Evolutionary conservation across 2,329 filamentous ascomycete species (phyloP).

Genomic region (Arthroderma uncinatum): DNA sequence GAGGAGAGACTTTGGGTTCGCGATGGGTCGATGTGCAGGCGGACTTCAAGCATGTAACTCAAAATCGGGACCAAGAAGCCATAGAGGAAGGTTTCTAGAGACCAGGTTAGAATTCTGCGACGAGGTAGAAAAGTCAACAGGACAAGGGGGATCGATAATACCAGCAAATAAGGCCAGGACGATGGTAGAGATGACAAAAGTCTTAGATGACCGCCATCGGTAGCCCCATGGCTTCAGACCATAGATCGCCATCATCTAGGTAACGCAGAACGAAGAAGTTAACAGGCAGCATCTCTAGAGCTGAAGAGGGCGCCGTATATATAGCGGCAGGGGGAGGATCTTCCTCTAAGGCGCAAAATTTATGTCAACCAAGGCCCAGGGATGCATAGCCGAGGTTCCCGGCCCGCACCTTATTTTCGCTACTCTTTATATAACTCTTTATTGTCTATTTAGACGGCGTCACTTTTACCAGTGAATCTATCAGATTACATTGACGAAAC

Average conservation of each 20-base stretch:
- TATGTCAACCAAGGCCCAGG: too few species aligned
- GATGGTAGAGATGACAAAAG: neutral
- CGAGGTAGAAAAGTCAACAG: neutral
- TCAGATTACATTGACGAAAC: too few species aligned
- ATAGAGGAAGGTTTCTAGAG: slow-evolving; percentile 22
- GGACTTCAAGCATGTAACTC: slow-evolving; percentile 21
- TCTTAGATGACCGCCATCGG: neutral
- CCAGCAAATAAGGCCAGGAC: neutral
- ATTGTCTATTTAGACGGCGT: too few species aligned
- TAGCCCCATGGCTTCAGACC: neutral
- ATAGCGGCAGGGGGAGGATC: too few species aligned
- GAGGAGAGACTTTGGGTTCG: slow-evolving; percentile 21
- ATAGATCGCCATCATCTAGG: neutral
- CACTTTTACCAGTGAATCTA: too few species aligned
- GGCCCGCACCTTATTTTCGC: too few species aligned
- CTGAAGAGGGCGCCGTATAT: too few species aligned
- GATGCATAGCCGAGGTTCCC: too few species aligned
- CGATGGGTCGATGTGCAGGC: slow-evolving; percentile 18
- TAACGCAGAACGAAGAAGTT: too few species aligned
- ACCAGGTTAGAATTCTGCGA: neutral
- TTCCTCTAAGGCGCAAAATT: too few species aligned
- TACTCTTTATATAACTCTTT: too few species aligned
- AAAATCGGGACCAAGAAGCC: slow-evolving; percentile 25
- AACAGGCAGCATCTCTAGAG: too few species aligned
- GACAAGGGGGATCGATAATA: neutral